Evolutionary conservation across 2,329 filamentous ascomycete genomes (phyloP), one percentile per base, ranked within the genome.

Genomic region (Orbilia oligospora): DNA sequence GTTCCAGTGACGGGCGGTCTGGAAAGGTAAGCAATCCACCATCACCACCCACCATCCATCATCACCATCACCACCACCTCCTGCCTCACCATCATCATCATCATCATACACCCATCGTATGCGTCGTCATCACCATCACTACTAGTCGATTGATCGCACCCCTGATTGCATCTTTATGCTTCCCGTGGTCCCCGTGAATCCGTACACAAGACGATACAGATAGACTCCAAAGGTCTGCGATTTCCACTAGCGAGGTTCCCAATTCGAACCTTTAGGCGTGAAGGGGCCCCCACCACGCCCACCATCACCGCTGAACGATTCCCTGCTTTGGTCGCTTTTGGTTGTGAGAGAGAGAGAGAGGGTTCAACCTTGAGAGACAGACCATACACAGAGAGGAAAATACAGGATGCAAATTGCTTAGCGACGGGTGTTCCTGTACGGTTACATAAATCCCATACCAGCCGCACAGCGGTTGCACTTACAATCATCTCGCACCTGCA

Each of bases 371-470:
- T 41, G 38, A 41, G 38, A 41, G 38, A n/a, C n/a, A 46, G 6
- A 30, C 27, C 44, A 46, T n/a, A 44, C 38, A 41, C n/a, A 44
- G 36, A 9, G 5, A 61, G 12, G n/a, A 10, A 46, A 10, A 46
- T 36, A 44, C 20, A 61, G 36, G 36, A 44, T 20, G 56, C 20
- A n/a, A 44, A 61, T 61, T 48, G 66, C 55, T 63, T 71, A 71
- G 67, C 55, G 67, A 71, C 67, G 41, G 55, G 41, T 63, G 55
- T 71, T 61, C 53, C 67, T 63, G 53, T n/a, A 61, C 55, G 55
- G 55, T 58, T 55, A 33, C 61, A 65, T 55, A 33, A 41, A 65
- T 30, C 27, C n/a, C 27, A 6, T 65, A 49, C 61, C 61, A 61
- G 56, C 56, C 56, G 56, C 18, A 38, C 53, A 58, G 33, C 33